Evolutionary conservation across 1,139 yeast genomes (phyloP).

Genomic region (Saccharomyces hybrid): DNA sequence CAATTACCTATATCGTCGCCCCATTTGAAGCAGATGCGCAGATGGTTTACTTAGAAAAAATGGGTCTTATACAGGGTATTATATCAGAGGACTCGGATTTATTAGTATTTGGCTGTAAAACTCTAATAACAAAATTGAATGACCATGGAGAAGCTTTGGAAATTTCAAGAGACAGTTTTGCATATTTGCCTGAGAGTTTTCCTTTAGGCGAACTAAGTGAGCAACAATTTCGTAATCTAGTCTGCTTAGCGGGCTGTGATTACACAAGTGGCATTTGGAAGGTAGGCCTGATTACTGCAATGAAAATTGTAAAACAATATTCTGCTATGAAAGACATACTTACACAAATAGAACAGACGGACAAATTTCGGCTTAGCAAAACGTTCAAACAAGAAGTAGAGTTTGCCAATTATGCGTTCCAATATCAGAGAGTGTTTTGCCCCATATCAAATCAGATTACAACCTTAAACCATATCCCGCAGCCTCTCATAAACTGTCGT

Average conservation of each 20-base stretch:
- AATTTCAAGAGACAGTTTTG: slow-evolving; percentile 47
- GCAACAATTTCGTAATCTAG: slow-evolving; percentile 63
- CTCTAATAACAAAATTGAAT: slow-evolving; percentile 68
- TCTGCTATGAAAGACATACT: slow-evolving; percentile 47
- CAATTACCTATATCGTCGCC: slow-evolving; percentile 73
- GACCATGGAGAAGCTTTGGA: slow-evolving; percentile 68
- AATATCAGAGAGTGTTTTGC: slow-evolving; percentile 74
- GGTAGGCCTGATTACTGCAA: slow-evolving; percentile 73
- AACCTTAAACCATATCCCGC: slow-evolving; percentile 52
- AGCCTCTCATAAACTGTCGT: slow-evolving; percentile 23
- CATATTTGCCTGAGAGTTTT: slow-evolving; percentile 34
- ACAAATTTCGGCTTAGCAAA: slow-evolving; percentile 46
- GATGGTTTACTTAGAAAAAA: slow-evolving; percentile 76
- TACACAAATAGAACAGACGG: slow-evolving; percentile 50
- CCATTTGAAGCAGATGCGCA: slow-evolving; percentile 98
- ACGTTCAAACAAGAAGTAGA: slow-evolving; percentile 52
- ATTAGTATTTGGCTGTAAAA: slow-evolving; percentile 73
- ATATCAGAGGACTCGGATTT: slow-evolving; percentile 91
- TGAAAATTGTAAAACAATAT: slow-evolving; percentile 47
- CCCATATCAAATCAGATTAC: slow-evolving; percentile 44
- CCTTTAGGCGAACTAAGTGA: slow-evolving; percentile 43
- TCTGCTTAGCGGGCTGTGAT: slow-evolving; percentile 88
- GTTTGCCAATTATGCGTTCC: slow-evolving; percentile 72
- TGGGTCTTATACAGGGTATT: slow-evolving; percentile 71
- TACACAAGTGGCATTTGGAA: slow-evolving; percentile 79